phyloP scores from a whole-genome alignment of 2,329 filamentous ascomycete species.

The Fusarium burgessii region DNA sequence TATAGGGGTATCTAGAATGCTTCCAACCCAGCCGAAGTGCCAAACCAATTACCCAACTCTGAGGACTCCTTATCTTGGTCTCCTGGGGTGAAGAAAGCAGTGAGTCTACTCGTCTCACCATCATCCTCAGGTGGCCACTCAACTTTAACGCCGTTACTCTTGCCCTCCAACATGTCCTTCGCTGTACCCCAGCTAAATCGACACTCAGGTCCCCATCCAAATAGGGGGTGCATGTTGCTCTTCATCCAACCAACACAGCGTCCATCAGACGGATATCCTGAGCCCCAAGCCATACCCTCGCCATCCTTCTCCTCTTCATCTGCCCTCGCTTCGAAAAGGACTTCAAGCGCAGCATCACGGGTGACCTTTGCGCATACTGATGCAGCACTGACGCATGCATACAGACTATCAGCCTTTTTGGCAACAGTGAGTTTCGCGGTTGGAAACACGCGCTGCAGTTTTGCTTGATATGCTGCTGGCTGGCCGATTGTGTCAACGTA shows the following conservation, averaged over 20 bases:
- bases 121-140: conserved; percentile 87
- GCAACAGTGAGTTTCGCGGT: conserved; percentile 79
- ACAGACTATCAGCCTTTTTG: conserved; percentile 93
- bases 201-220: conserved; percentile 94
- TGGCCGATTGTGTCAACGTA: conserved; percentile 96
- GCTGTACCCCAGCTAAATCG: conserved; percentile 96
- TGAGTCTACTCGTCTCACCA: conserved; percentile 75
- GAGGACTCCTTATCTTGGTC: conserved; percentile 61
- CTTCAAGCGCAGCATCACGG: conserved; percentile 87
- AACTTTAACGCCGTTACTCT: conserved; percentile 74
- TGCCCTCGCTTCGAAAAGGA: conserved; percentile 69
- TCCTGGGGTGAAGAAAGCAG: conserved; percentile 75
- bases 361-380: conserved; percentile 98
- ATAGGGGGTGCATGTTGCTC: conserved; percentile 88
- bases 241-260: conserved; percentile 85
- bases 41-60: conserved; percentile 87
- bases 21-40: conserved; percentile 74
- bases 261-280: conserved; percentile 90
- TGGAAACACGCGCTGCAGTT: conserved; percentile 86
- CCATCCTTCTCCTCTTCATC: conserved; percentile 49
- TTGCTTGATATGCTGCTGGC: conserved; percentile 85
- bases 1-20: conserved; percentile 67
- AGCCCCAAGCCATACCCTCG: conserved; percentile 78
- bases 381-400: conserved; percentile 92
- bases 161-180: conserved; percentile 91